phyloP scores from a whole-genome alignment of 257 asterid species.

The Ligustrum vulgare region DNA sequence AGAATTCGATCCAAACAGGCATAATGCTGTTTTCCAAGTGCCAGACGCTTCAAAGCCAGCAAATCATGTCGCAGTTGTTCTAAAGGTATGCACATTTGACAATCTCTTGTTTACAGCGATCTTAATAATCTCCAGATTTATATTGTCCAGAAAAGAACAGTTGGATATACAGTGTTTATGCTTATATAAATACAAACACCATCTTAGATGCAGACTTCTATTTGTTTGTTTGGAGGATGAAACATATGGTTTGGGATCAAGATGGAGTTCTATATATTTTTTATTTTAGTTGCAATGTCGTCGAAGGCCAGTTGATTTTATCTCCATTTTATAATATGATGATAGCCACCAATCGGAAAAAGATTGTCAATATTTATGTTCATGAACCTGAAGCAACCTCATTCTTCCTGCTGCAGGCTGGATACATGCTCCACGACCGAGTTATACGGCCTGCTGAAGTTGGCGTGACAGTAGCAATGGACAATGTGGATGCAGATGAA shows the following conservation, averaged over 20 bases:
- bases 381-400: neutral
- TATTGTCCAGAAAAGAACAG: neutral
- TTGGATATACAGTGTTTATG: neutral
- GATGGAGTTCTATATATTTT: neutral
- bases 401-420: conserved; percentile 41
- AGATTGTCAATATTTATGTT: neutral
- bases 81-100: conserved; percentile 55
- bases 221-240: neutral
- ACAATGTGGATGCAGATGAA: conserved; percentile 34
- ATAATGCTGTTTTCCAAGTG: conserved; percentile 87
- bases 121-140: neutral
- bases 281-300: neutral
- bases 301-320: neutral
- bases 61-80: conserved; percentile 69
- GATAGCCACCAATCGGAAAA: neutral
- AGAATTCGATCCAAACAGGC: conserved; percentile 94
- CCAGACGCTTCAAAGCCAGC: conserved; percentile 89
- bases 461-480: conserved; percentile 62
- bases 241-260: neutral
- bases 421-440: conserved; percentile 73
- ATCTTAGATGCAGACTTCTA: neutral
- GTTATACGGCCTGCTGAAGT: conserved; percentile 90
- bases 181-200: too few species aligned
- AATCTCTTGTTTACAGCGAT: neutral
- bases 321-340: neutral